phyloP scores from a whole-genome alignment of 73 alveolate genomes.

The Paramecium pentaurelia region DNA sequence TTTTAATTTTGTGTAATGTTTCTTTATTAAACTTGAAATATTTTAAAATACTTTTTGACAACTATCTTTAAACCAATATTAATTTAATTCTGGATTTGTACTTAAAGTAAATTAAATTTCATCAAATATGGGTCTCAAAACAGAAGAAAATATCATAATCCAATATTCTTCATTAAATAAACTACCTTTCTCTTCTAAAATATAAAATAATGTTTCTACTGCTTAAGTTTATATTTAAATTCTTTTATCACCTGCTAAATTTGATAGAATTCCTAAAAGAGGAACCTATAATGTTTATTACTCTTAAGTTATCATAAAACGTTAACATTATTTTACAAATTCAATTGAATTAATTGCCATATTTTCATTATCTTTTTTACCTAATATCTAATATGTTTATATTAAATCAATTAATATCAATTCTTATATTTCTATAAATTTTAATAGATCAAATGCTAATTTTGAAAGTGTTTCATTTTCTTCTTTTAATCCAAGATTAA shows the following conservation, averaged over 20 bases:
- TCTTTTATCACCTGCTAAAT: conserved; percentile 50
- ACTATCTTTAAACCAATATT: conserved; percentile 45
- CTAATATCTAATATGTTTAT: neutral
- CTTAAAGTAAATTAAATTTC: conserved; percentile 56
- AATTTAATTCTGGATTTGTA: neutral
- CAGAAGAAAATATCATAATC: conserved; percentile 55
- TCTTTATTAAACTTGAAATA: conserved; percentile 39
- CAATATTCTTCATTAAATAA: conserved; percentile 52
- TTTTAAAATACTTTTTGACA: conserved; percentile 48
- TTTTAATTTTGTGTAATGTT: conserved; percentile 27
- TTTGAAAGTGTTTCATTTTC: conserved; percentile 52
- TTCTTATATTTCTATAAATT: conserved; percentile 12
- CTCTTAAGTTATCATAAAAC: neutral
- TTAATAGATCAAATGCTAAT: conserved; percentile 23
- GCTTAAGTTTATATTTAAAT: conserved; percentile 14
- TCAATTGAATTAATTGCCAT: conserved; percentile 52
- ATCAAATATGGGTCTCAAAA: conserved; percentile 57
- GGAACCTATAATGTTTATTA: conserved; percentile 40
- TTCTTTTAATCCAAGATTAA: conserved; percentile 42
- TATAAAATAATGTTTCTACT: conserved; percentile 38
- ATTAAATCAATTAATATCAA: conserved; percentile 42
- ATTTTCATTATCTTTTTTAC: conserved; percentile 47
- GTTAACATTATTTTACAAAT: conserved; percentile 28
- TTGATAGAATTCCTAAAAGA: conserved; percentile 43
- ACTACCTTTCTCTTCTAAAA: conserved; percentile 20